phyloP scores from a whole-genome alignment of 495 filamentous ascomycete genomes.

The Trichoderma erinaceum region DNA sequence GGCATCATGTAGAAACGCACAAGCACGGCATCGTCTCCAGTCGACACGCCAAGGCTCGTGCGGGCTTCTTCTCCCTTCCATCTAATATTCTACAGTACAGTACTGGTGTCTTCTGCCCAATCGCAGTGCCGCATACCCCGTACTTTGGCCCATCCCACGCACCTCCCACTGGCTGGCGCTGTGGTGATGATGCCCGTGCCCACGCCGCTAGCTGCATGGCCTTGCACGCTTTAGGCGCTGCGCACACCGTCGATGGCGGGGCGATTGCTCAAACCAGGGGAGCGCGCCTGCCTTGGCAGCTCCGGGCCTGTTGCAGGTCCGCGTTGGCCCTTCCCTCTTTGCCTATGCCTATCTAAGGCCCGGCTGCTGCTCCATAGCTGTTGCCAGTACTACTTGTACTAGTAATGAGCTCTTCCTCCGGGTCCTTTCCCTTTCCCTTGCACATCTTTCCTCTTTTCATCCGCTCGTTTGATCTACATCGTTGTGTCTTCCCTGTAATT shows the following conservation, averaged over 20 bases:
- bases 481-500: not conserved
- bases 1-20: no score
- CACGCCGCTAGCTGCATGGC: not conserved
- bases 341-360: not conserved
- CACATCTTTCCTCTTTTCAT: slow-evolving; percentile 11
- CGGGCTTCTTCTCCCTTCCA: not conserved
- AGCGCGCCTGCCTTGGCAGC: slow-evolving; percentile 1
- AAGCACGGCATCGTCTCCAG: no score
- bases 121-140: slow-evolving; percentile 1
- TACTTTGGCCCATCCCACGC: not conserved
- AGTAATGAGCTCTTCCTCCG: not conserved
- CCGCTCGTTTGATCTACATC: slow-evolving; percentile 4
- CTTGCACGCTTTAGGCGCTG: not conserved
- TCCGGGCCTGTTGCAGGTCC: not conserved
- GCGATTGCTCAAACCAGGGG: not conserved
- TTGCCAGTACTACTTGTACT: not conserved
- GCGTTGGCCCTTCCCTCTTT: not conserved
- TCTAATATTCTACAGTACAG: not conserved
- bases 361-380: not conserved
- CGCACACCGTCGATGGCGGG: not conserved
- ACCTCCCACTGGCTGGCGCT: not conserved
- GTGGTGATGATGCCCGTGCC: slow-evolving; percentile 4
- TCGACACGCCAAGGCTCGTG: not conserved
- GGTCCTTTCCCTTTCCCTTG: not conserved
- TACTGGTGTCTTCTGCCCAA: not conserved